Base-by-base conservation (phyloP, 2,329 filamentous ascomycete genomes). In the Lasiodiplodia sp. region DNA sequence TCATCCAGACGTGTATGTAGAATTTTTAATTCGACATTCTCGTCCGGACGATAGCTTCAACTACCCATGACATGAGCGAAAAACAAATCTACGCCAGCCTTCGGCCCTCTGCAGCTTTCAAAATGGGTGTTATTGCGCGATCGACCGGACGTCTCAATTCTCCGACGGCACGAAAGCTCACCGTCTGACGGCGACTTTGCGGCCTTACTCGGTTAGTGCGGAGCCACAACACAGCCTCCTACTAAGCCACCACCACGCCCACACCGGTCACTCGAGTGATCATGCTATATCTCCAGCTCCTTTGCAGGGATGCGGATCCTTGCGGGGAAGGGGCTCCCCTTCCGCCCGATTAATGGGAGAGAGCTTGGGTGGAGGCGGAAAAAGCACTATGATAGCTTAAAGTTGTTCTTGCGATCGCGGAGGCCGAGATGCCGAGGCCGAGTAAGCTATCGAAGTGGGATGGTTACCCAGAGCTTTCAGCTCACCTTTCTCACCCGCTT, bases 171-270 rank as follows among this genome's bases (percentile, higher is more conserved):
- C 14, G 8, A 51, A 63, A 37, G 34, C 58, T 37, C 12, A 11
- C 44, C 25, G 58, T 51, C 25, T 37, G 58, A 63, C 58, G 11
- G 37, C 40, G 40, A 21, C 8, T 18, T 34, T 63, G 25, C 31
- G n/a, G 60, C 25, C 60, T 44, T 62, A 49, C 34, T 16, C 25
- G 58, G 23, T 34, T 21, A 25, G 38, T 21, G 47, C 60, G 18
- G 23, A 64, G 60, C 60, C 60, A 64, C 60, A 38, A 38, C 47
- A 64, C 47, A 51, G 60, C 60, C 60, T 38, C 60, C 47, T n/a
- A 25, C 44, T 38, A 52, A 52, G 38, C 40, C 25, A 18, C 23
- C 49, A 44, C 57, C 25, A 18, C 14, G 14, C 4, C 18, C 40
- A 16, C 14, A 16, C 40, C 16, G 40, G 40, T 47, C 44, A 47